Conservation (phyloP, 345 rosid genomes). For the Populus ilicifolia region DNA sequence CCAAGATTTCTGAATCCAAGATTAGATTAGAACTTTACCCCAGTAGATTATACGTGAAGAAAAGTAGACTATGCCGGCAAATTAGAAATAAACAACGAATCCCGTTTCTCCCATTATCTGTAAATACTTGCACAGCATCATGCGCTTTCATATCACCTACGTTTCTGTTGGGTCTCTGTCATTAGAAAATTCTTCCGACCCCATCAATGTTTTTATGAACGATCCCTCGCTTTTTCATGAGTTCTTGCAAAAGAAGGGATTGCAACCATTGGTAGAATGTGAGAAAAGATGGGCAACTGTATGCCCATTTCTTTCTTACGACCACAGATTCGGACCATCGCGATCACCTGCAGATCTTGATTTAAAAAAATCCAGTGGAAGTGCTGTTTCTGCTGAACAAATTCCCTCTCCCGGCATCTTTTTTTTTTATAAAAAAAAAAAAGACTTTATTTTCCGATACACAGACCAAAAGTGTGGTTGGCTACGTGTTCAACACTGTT, state of each 20-base stretch:
- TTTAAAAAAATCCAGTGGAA: neutral
- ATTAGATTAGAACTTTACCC: neutral
- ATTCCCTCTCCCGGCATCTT: neutral
- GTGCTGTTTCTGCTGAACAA: too few species aligned
- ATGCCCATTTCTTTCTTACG: neutral
- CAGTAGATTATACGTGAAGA: neutral
- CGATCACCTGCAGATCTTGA: neutral
- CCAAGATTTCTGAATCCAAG: neutral
- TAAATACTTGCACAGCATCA: neutral
- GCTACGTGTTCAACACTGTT: too few species aligned
- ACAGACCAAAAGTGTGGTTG: too few species aligned
- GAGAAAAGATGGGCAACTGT: neutral
- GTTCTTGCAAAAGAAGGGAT: neutral
- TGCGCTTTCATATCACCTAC: neutral
- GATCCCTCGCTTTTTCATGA: neutral
- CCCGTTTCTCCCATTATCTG: neutral
- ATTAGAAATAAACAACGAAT: neutral
- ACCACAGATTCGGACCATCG: neutral
- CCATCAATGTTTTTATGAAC: neutral
- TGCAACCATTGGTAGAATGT: neutral
- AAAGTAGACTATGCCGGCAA: neutral
- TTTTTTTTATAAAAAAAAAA: neutral
- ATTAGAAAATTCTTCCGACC: neutral
- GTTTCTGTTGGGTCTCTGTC: neutral
- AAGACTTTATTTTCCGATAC: neutral